Evolutionary conservation across 371 early-diverging fungal genomes (phyloP).

Genomic region (Nematocida ironsii): DNA sequence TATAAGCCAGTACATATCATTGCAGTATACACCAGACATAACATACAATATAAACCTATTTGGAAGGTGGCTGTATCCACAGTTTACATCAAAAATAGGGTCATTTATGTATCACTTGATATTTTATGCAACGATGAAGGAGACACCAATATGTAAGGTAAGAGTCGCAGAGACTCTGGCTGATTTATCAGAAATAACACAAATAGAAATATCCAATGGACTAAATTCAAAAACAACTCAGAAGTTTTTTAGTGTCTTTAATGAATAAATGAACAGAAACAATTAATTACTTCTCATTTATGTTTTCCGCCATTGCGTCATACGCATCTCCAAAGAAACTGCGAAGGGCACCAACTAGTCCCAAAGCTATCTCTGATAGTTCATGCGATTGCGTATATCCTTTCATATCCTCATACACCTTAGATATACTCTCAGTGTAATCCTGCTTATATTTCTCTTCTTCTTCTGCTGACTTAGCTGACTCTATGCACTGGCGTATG

Average conservation of each 20-base stretch:
- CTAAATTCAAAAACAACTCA: conserved; percentile 30
- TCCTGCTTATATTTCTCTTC: conserved; percentile 42
- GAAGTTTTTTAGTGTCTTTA: conserved; percentile 43
- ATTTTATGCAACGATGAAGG: conserved; percentile 14
- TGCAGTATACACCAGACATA: conserved; percentile 6
- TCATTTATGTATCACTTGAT: conserved; percentile 30
- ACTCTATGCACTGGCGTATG: conserved; percentile 59
- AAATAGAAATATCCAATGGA: conserved; percentile 8
- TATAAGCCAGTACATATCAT: neutral
- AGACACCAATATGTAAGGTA: neutral
- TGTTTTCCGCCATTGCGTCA: conserved; percentile 45
- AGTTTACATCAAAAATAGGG: conserved; percentile 1
- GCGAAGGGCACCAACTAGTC: conserved; percentile 5
- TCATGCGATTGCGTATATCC: conserved; percentile 28
- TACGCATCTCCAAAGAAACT: conserved; percentile 56
- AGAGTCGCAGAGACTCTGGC: conserved; percentile 3
- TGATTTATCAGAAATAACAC: conserved; percentile 24
- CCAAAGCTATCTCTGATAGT: conserved; percentile 21
- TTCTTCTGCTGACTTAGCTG: conserved; percentile 46
- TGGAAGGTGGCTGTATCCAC: neutral
- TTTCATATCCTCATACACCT: conserved; percentile 55
- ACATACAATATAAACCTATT: conserved; percentile 34
- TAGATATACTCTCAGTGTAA: conserved; percentile 45
- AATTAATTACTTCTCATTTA: conserved; percentile 22
- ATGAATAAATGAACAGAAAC: neutral